Base-by-base conservation (phyloP, 2,329 filamentous ascomycete species). In the Venturia carpophila region DNA sequence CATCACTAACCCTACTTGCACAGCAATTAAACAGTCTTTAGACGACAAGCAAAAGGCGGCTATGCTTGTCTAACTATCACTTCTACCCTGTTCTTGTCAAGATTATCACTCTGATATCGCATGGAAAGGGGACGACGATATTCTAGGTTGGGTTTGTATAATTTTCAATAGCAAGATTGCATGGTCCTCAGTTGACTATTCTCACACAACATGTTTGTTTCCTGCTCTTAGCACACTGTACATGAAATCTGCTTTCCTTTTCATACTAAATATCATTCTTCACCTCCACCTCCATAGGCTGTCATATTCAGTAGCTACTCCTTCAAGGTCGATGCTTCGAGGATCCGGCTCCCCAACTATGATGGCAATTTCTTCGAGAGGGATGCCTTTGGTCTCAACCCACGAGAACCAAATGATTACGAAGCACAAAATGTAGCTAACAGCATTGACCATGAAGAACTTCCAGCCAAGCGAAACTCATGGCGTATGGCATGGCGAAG, bases 401-500 rank as follows among this genome's bases (percentile, higher is more conserved):
- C 60, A 62, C 39, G 39, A 62, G 6, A 39, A 19, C 27, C 52
- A 56, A 27, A 47, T 30, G 6, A 52, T 30, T 3, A 13, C 43
- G 21, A 55, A 39, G 34, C 37, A 47, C 13, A 47, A 15, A 1
- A 52, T n/a, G 19, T 63, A 10, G 11, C 24, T 39, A 10, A 47
- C 30, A 10, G 24, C 62, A 49, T 63, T 47, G 56, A 65, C 41
- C 37, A 65, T 45, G 60, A 66, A 68, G 27, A 64, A 64, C 34
- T 61, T 62, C 66, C 67, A 68, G 1, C 67, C 66, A 10, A 68
- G 66, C 45, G 66, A 67, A 67, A 15, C 64, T 58, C 63, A 68
- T 67, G 15, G 66, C 67, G 34, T 67, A 65, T 21, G 66, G 66
- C 39, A 66, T 68, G 15, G 66, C 64, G 17, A 68, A 68, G 24